phyloP scores from a whole-genome alignment of 1,284 basidiomycete species.

The Clitocybe nebularis region DNA sequence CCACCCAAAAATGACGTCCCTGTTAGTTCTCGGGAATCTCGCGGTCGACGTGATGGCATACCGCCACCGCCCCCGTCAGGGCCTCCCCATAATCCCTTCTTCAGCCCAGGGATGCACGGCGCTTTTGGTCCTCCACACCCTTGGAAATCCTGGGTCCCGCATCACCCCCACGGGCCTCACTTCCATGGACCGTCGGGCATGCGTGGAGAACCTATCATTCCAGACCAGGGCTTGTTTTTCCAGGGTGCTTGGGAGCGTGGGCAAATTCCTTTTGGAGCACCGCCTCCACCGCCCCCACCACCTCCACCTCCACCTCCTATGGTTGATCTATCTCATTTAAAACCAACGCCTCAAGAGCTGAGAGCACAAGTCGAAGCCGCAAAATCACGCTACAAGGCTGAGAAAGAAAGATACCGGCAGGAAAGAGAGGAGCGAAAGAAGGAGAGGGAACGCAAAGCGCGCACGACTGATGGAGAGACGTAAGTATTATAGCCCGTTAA shows the following conservation, averaged over 20 bases:
- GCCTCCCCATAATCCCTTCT: constrained; percentile 5
- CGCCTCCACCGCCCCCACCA: constrained; percentile 15
- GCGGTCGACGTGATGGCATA: constrained; percentile 4
- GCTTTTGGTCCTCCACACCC: constrained; percentile 2
- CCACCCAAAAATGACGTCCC: constrained; percentile 15
- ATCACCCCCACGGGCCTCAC: constrained; percentile 10
- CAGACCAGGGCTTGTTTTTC: neutral
- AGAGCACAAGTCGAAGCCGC: constrained; percentile 64
- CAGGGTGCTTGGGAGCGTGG: neutral
- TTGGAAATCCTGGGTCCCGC: constrained; percentile 10
- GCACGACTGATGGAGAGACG: constrained; percentile 8
- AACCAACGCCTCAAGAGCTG: constrained; percentile 37
- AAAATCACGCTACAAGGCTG: constrained; percentile 59
- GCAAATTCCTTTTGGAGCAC: neutral
- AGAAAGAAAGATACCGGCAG: constrained; percentile 64
- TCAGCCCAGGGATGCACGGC: constrained; percentile 12
- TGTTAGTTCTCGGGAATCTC: constrained; percentile 1
- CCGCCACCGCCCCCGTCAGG: constrained; percentile 2
- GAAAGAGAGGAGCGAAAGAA: constrained; percentile 51
- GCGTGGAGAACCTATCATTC: neutral
- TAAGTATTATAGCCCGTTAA: constrained; percentile 9
- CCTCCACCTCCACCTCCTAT: constrained; percentile 13
- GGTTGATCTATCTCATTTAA: constrained; percentile 8
- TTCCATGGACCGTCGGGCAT: constrained; percentile 3
- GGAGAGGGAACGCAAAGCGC: constrained; percentile 29